Percentiles rank a stretch among this genome's conserved stretches.
phyloP scores from a whole-genome alignment of 495 filamentous ascomycete genomes.

The Astrothelium subdiscretum region DNA sequence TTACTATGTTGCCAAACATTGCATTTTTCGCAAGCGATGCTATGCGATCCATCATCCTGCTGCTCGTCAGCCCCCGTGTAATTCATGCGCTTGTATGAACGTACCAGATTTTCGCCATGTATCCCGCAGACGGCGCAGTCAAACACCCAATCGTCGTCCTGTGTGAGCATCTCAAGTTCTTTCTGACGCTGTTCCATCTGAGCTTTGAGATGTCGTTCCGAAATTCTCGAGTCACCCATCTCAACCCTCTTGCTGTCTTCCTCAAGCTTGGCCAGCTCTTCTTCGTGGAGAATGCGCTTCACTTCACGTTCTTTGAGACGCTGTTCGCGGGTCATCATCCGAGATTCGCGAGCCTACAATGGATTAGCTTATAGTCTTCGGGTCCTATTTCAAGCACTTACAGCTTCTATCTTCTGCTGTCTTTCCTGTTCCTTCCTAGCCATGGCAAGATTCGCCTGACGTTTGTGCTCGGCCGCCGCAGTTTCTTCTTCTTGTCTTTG shows the following conservation, averaged over 20 bases:
- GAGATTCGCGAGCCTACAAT: constrained; percentile 56
- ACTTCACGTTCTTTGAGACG: constrained; percentile 72
- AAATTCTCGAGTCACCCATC: constrained; percentile 51
- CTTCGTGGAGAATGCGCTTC: constrained; percentile 69
- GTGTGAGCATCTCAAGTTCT: constrained; percentile 57
- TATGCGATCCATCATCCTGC: constrained; percentile 82
- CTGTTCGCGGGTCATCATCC: constrained; percentile 75
- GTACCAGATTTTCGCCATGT: constrained; percentile 67
- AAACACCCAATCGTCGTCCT: constrained; percentile 86
- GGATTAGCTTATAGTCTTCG: not conserved
- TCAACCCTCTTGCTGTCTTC: constrained; percentile 42
- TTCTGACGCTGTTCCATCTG: constrained; percentile 67
- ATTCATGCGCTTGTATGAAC: not conserved
- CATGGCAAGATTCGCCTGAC: constrained; percentile 49
- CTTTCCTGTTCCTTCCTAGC: constrained; percentile 58
- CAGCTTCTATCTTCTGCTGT: constrained; percentile 51
- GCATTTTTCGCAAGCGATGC: constrained; percentile 88
- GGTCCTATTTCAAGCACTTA: too few species aligned
- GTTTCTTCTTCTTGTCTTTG: constrained; percentile 62
- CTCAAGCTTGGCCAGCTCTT: constrained; percentile 64
- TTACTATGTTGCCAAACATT: constrained; percentile 94
- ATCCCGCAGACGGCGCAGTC: constrained; percentile 81
- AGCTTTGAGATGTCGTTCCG: constrained; percentile 64
- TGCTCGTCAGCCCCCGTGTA: constrained; percentile 15
- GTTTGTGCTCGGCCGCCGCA: constrained; percentile 60